phyloP scores from a whole-genome alignment of 1,139 yeast species.

The Hemisphaericaspora xylanilytica region DNA sequence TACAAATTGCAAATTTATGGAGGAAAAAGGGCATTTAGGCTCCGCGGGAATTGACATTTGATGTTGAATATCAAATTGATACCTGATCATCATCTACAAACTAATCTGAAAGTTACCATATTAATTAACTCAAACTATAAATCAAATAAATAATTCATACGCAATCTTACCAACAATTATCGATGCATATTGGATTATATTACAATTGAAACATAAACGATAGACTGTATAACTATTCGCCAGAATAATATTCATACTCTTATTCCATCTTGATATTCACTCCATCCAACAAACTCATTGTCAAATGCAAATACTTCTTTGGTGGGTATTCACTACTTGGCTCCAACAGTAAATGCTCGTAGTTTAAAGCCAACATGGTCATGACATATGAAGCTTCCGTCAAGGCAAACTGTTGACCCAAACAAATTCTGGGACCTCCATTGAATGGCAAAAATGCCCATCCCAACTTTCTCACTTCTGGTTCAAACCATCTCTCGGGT shows the following conservation, averaged over 20 bases:
- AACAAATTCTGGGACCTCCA: slow-evolving; percentile 45
- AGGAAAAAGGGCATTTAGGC: too few relatives aligned
- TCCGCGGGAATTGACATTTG: too few relatives aligned
- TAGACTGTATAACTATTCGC: neutral
- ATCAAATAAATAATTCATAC: too few relatives aligned
- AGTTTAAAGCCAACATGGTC: slow-evolving; percentile 29
- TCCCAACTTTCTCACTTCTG: slow-evolving; percentile 31
- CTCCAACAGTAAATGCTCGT: slow-evolving; percentile 16
- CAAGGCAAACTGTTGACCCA: slow-evolving; percentile 47
- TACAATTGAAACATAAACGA: neutral
- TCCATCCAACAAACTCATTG: slow-evolving; percentile 34
- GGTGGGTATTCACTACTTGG: slow-evolving; percentile 25
- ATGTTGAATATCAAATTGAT: too few relatives aligned
- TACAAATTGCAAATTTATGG: too few relatives aligned
- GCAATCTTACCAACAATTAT: too few relatives aligned
- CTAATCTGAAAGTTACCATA: too few relatives aligned
- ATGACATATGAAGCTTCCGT: slow-evolving; percentile 40
- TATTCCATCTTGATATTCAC: slow-evolving; percentile 14
- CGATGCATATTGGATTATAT: neutral
- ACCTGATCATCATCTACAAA: too few relatives aligned
- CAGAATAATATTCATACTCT: slow-evolving; percentile 9
- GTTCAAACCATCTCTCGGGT: slow-evolving; percentile 51
- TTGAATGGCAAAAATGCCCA: slow-evolving; percentile 47
- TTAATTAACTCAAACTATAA: too few relatives aligned
- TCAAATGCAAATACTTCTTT: slow-evolving; percentile 31